Conservation (phyloP, 768 basidiomycete genomes). For the Nidula microcarpa region DNA sequence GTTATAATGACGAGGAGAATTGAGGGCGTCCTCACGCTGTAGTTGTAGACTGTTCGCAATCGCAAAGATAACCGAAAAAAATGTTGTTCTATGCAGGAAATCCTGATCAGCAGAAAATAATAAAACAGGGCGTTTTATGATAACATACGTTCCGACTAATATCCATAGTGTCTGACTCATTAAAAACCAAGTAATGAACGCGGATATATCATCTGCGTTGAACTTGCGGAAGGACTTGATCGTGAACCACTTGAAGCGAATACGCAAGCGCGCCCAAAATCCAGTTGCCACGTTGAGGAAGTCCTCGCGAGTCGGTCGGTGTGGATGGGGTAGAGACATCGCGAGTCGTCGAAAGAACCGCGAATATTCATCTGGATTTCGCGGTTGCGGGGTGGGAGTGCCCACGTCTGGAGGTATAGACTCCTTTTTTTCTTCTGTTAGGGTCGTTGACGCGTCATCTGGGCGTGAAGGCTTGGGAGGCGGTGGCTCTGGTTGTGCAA, state of each 20-base stretch:
- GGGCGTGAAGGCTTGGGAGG: not conserved
- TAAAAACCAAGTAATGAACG: slow-evolving; percentile 93
- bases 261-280: slow-evolving; percentile 86
- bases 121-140: not conserved
- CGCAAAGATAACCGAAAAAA: slow-evolving; percentile 91
- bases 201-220: slow-evolving; percentile 95
- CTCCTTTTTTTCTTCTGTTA: not conserved
- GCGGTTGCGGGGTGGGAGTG: slow-evolving; percentile 6
- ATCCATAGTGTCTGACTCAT: slow-evolving; percentile 97
- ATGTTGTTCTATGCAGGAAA: slow-evolving; percentile 66
- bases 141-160: slow-evolving; percentile 82
- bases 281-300: slow-evolving; percentile 81
- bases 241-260: slow-evolving; percentile 97
- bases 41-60: slow-evolving; percentile 83
- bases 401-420: slow-evolving; percentile 4
- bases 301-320: slow-evolving; percentile 84
- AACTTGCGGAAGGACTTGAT: slow-evolving; percentile 93
- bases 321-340: slow-evolving; percentile 69
- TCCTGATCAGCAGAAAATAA: not conserved
- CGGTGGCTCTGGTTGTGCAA: not conserved
- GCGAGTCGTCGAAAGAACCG: slow-evolving; percentile 81
- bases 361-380: slow-evolving; percentile 65
- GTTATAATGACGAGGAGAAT: slow-evolving; percentile 9
- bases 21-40: slow-evolving; percentile 49
- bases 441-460: not conserved